Conservation (phyloP, 352 stramenopile species). For the Pythium coloratum region DNA sequence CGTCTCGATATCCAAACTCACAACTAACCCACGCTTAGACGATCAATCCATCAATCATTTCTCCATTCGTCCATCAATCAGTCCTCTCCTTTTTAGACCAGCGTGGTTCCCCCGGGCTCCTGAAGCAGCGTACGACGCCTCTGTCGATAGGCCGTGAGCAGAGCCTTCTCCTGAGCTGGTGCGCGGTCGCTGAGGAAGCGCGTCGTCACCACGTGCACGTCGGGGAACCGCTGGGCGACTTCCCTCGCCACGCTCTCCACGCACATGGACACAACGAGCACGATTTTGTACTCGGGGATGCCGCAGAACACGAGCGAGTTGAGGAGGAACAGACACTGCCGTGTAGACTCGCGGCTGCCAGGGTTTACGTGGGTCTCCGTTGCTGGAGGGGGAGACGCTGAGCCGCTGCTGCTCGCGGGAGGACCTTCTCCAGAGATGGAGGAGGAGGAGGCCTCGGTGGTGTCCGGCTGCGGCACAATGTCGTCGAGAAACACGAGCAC, state of each 20-base stretch:
- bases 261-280: constrained; percentile 3
- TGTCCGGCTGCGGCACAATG: neutral
- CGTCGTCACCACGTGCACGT: neutral
- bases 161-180: neutral
- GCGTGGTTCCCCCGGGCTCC: neutral
- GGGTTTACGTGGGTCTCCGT: neutral
- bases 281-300: neutral
- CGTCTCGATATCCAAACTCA: no score
- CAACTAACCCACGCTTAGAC: no score
- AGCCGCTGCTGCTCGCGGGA: neutral
- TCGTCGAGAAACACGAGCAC: constrained; percentile 9
- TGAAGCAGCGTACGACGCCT: neutral
- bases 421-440: no score
- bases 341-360: neutral
- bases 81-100: no score
- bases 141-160: neutral
- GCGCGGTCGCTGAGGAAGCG: constrained; percentile 5
- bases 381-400: no score
- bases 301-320: constrained; percentile 1
- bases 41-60: no score
- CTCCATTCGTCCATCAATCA: no score
- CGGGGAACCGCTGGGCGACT: neutral
- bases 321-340: neutral
- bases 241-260: neutral
- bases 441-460: neutral